Base-by-base conservation (phyloP, 768 basidiomycete species). In the Lentinus brumalis region DNA sequence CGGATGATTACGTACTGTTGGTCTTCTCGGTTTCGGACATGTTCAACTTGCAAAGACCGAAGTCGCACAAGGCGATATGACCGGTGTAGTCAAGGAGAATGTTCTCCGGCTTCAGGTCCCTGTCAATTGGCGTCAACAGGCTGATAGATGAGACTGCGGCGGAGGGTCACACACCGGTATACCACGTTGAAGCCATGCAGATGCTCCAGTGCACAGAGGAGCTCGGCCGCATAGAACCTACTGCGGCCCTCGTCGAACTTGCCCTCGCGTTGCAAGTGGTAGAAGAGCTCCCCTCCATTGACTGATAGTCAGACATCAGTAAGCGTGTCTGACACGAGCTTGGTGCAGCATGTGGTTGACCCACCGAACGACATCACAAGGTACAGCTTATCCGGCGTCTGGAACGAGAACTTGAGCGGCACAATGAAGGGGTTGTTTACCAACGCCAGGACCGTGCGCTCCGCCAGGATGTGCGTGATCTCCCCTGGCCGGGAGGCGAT, bases 391-490 rank as follows among this genome's bases (percentile, higher is more conserved):
- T 98, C 96, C 1, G 92, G 92, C 61, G 89, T 95, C 77, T 99
- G 96, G 84, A 98, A 99, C 5, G 94, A 96, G 76, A 99, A 98
- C 72, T 99, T 98, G 74, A 99, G 87, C 18, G 96, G 97, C 0
- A 98, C 97, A 74, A 99, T 98, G 79, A 99, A 99, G 0, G 96
- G 96, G 70, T 95, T 97, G 78, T 98, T 97, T 61, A 99, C 97
- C 56, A 98, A 83, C 0, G 96, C 96, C 50, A 98, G 82, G 29
- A 99, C 96, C 0, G 96, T 98, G 65, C 97, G 83, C 78, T 99
- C 96, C 4, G 96, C 96, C 41, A 98, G 82, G 62, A 98, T 98
- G 73, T 98, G 97, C 2, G 94, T 98, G 68, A 99, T 98, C 78
- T 98, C 97, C 42, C 96, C 96, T 0, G 92, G 92, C 1, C 96